Evolutionary conservation across 768 basidiomycete genomes (phyloP).

Genomic region (Sporobolomyces pararoseus): DNA sequence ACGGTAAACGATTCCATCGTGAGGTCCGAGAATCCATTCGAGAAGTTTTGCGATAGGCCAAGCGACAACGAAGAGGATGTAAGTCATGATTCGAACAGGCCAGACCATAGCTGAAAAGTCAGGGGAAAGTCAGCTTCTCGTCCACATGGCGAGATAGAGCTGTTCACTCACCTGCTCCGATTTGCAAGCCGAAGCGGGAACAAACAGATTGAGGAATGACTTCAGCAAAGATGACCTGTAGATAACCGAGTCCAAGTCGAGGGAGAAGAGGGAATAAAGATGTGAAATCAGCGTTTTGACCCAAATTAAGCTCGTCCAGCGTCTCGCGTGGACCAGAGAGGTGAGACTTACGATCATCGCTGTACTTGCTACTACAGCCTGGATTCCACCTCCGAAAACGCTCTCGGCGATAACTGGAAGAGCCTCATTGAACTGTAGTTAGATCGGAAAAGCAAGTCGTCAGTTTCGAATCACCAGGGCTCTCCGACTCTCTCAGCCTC

Average conservation of each 20-base stretch:
- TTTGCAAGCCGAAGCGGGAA: conserved; percentile 79
- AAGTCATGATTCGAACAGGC: conserved; percentile 65
- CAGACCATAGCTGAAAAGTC: conserved; percentile 59
- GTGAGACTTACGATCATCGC: conserved; percentile 79
- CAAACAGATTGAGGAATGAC: conserved; percentile 92
- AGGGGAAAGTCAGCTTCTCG: background rate
- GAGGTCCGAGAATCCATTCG: conserved; percentile 69
- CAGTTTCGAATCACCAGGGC: too few relatives aligned
- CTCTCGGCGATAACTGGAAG: conserved; percentile 76
- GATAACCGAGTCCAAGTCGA: too few relatives aligned
- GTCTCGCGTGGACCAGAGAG: too few relatives aligned
- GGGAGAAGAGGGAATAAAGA: too few relatives aligned
- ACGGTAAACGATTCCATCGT: conserved; percentile 88
- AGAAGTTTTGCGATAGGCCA: conserved; percentile 84
- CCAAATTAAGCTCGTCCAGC: too few relatives aligned
- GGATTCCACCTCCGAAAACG: conserved; percentile 71
- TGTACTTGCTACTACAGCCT: conserved; percentile 74
- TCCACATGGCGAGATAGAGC: background rate
- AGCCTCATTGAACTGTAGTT: conserved; percentile 51
- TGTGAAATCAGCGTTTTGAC: too few relatives aligned
- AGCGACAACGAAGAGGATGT: conserved; percentile 62
- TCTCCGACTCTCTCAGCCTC: too few relatives aligned
- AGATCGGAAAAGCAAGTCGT: background rate
- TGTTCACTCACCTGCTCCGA: conserved; percentile 54
- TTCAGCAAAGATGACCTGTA: conserved; percentile 58